phyloP scores from a whole-genome alignment of 73 alveolate genomes.

The Paraurostyla sp. region DNA sequence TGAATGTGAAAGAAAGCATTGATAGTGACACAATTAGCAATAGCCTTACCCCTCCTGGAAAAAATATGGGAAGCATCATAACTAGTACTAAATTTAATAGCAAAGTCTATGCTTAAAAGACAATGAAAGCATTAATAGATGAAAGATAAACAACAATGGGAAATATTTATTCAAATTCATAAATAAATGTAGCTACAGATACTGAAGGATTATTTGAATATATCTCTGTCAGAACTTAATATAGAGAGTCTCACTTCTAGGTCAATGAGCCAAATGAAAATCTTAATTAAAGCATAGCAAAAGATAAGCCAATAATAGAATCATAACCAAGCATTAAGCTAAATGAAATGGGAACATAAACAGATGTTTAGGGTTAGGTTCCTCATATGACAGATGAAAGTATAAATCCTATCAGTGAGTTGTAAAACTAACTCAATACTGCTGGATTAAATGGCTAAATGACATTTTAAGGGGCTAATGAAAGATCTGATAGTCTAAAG shows the following conservation, averaged over 20 bases:
- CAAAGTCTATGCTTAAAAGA: conserved; percentile 41
- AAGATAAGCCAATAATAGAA: not conserved
- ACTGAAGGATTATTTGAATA: conserved; percentile 2
- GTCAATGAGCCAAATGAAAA: not conserved
- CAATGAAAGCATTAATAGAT: not conserved
- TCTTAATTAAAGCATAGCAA: not conserved
- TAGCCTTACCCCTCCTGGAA: not conserved
- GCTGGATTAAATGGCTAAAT: not conserved
- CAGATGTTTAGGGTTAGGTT: not conserved
- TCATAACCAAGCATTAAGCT: not conserved
- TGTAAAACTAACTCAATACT: too few species aligned
- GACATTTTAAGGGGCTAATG: not conserved
- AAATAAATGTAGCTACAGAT: conserved; percentile 46
- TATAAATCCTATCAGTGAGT: not conserved
- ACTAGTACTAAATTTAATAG: conserved; percentile 21
- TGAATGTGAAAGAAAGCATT: not conserved
- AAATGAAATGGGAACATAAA: not conserved
- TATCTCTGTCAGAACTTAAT: not conserved
- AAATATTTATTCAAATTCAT: not conserved
- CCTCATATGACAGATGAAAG: not conserved
- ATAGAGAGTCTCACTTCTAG: conserved; percentile 23
- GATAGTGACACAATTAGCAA: not conserved
- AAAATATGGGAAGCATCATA: not conserved
- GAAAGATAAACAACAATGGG: conserved; percentile 25
- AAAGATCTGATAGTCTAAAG: not conserved